phyloP scores from a whole-genome alignment of 2,329 filamentous ascomycete species.

The Apiospora kogelbergensis region DNA sequence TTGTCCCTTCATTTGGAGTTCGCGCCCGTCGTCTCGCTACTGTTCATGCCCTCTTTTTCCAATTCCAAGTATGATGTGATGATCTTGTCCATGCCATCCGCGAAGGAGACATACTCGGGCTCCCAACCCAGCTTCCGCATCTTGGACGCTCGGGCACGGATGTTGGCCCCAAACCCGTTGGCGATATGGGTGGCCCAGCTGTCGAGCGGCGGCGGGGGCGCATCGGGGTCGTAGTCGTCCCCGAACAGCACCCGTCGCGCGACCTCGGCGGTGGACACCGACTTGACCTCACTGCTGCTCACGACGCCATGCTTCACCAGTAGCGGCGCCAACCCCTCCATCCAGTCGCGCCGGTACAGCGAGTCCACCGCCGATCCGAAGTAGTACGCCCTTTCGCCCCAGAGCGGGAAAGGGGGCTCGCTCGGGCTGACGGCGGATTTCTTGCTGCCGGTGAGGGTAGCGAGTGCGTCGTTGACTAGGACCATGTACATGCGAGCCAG shows the following conservation, averaged over 20 bases:
- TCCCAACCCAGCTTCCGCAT: constrained; percentile 18
- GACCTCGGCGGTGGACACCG: constrained; percentile 17
- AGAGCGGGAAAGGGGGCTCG: background rate
- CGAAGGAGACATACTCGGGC: constrained; percentile 7
- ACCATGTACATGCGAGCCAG: constrained; percentile 18
- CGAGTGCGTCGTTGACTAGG: constrained; percentile 18
- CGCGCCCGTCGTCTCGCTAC: background rate
- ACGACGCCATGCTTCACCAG: constrained; percentile 17
- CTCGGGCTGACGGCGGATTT: background rate
- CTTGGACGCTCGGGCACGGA: constrained; percentile 16
- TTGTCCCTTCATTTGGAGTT: background rate
- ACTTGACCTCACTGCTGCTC: constrained; percentile 13
- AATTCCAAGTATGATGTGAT: constrained; percentile 1
- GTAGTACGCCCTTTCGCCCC: constrained; percentile 19
- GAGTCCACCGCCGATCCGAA: constrained; percentile 16
- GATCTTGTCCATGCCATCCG: constrained; percentile 4
- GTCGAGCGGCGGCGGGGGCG: constrained; percentile 18
- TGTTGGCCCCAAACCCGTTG: constrained; percentile 19
- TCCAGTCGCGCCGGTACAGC: constrained; percentile 16
- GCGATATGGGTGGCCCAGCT: constrained; percentile 22
- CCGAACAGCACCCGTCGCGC: constrained; percentile 17
- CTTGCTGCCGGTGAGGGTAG: background rate
- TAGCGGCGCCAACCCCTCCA: constrained; percentile 13
- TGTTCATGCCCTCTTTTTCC: background rate
- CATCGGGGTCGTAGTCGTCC: constrained; percentile 18